Evolutionary conservation across 768 basidiomycete genomes (phyloP).

Genomic region (Suillus sp.): DNA sequence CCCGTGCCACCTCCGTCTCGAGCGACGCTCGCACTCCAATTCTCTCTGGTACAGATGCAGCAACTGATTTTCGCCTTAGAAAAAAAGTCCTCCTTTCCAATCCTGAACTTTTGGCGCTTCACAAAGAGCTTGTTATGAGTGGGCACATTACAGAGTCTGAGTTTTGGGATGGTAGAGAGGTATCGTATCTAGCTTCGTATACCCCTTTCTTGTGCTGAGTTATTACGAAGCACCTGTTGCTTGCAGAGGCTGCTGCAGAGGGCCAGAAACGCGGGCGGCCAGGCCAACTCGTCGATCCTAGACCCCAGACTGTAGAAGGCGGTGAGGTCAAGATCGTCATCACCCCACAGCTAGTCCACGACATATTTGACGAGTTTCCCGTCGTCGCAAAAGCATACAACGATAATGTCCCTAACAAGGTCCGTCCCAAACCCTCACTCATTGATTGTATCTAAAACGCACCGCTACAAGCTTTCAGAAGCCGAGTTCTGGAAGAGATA

Average conservation of each 20-base stretch:
- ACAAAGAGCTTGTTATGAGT: constrained; percentile 84
- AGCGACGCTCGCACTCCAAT: constrained; percentile 56
- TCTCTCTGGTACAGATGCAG: constrained; percentile 58
- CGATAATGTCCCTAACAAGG: constrained; percentile 90
- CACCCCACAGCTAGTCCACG: constrained; percentile 88
- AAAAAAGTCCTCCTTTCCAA: constrained; percentile 80
- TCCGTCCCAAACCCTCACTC: constrained; percentile 29
- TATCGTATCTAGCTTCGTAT: constrained; percentile 36
- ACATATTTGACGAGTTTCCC: constrained; percentile 98
- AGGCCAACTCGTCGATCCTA: constrained; percentile 85
- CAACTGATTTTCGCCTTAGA: constrained; percentile 69
- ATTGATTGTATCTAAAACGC: constrained; percentile 16
- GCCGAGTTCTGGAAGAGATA: constrained; percentile 96
- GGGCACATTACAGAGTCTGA: constrained; percentile 89
- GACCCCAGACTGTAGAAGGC: constrained; percentile 79
- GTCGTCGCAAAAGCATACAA: constrained; percentile 90
- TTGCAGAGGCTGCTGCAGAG: constrained; percentile 74
- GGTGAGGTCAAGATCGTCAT: constrained; percentile 90
- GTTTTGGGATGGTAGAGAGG: constrained; percentile 97
- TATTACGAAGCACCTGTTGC: constrained; percentile 62
- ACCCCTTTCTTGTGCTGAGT: constrained; percentile 25
- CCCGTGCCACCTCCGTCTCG: constrained; percentile 64
- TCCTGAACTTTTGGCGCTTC: constrained; percentile 76
- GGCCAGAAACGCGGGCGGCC: constrained; percentile 79
- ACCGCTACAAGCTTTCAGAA: constrained; percentile 68